These are phyloP conservation scores for Alternaria solani DNA, from an alignment of 2,329 filamentous ascomycete genomes.

Conservation along the genomic window DNA sequence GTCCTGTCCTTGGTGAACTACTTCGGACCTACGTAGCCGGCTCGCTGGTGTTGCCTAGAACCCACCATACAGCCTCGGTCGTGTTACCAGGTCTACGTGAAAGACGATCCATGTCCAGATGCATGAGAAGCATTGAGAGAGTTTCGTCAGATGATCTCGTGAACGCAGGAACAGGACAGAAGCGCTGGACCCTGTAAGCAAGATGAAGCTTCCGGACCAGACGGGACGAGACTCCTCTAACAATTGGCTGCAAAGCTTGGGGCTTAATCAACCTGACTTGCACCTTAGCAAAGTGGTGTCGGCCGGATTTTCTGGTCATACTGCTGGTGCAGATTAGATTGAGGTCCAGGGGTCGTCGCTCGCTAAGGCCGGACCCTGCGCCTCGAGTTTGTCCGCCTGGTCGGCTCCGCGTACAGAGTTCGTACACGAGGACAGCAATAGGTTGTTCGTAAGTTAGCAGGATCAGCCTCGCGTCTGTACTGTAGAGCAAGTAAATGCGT, in stretches of 20 bases:
- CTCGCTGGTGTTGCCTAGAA: not conserved
- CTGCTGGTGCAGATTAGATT: slow-evolving; percentile 18
- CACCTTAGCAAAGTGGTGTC: slow-evolving; percentile 33
- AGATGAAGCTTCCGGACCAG: slow-evolving; percentile 39
- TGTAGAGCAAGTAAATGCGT: not conserved
- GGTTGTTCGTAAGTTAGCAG: not conserved
- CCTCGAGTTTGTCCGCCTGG: slow-evolving; percentile 8
- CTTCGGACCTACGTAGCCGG: not conserved
- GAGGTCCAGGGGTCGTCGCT: slow-evolving; percentile 11
- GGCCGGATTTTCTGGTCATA: slow-evolving; percentile 31
- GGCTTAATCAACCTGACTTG: slow-evolving; percentile 27
- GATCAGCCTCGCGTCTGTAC: not conserved
- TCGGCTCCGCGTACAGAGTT: not conserved
- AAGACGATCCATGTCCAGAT: not conserved
- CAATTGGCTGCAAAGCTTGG: slow-evolving; percentile 28
- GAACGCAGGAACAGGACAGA: slow-evolving; percentile 17
- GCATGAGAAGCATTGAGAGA: slow-evolving; percentile 5
- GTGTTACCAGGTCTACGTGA: not conserved
- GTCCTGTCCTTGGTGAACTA: not conserved
- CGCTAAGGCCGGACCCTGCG: slow-evolving; percentile 13
- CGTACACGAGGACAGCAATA: not conserved
- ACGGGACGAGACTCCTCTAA: slow-evolving; percentile 46
- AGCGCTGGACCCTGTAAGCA: slow-evolving; percentile 13
- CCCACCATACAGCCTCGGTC: not conserved
- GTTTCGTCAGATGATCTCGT: slow-evolving; percentile 9